Conservation (phyloP, 768 basidiomycete species). For the Cubamyces sp. region DNA sequence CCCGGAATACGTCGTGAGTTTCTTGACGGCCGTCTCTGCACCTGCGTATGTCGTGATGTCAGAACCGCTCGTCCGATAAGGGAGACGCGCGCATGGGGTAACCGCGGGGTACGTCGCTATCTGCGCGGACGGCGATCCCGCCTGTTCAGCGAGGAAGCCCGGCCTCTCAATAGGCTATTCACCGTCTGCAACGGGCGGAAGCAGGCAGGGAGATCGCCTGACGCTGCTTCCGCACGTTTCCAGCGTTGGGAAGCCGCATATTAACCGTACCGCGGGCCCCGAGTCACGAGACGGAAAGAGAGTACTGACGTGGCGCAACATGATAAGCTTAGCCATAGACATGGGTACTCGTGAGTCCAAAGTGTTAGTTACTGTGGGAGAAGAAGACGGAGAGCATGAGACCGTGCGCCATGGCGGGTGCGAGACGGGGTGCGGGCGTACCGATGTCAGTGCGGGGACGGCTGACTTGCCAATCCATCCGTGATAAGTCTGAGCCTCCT, state of each 20-base stretch:
- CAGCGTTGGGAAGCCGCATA: conserved; percentile 11
- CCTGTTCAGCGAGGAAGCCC: not conserved
- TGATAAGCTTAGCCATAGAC: conserved; percentile 39
- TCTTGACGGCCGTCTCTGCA: conserved; percentile 30
- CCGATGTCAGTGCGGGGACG: conserved; percentile 20
- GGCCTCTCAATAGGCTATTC: conserved; percentile 1
- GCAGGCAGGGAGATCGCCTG: conserved; percentile 3
- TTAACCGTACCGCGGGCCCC: conserved; percentile 6
- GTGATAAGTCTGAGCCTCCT: conserved; percentile 31
- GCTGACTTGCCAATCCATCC: conserved; percentile 34
- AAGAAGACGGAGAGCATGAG: conserved; percentile 1
- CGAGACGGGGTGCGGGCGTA: conserved; percentile 14
- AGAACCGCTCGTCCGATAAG: conserved; percentile 3
- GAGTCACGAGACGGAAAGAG: conserved; percentile 18
- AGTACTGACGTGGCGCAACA: conserved; percentile 37
- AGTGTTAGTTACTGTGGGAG: conserved; percentile 23
- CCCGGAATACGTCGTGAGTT: conserved; percentile 31
- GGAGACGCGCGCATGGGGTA: not conserved
- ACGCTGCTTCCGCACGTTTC: conserved; percentile 14
- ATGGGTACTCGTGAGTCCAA: conserved; percentile 33
- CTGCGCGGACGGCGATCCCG: not conserved
- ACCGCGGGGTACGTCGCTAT: not conserved
- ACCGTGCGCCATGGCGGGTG: not conserved
- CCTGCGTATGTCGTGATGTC: conserved; percentile 13
- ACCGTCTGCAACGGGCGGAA: not conserved